A percentile compares a stretch with the other conserved stretches of the same genome.
Evolutionary conservation across 2,329 filamentous ascomycete genomes (phyloP).

Genomic region (Trichoderma sp.): DNA sequence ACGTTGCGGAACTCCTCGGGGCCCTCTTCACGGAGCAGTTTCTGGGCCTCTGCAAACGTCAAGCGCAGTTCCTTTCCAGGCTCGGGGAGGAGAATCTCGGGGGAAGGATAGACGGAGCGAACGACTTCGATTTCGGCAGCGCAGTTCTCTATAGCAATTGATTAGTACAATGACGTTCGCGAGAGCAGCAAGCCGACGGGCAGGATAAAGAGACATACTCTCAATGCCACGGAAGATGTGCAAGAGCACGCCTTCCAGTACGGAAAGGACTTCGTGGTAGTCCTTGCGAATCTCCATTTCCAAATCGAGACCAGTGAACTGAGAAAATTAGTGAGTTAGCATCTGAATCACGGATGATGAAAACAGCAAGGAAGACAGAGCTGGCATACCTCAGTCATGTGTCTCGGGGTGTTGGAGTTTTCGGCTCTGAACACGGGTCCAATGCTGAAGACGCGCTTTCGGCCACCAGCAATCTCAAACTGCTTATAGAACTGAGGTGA

Average conservation of each 20-base stretch:
- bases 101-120: slow-evolving; percentile 71
- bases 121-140: slow-evolving; percentile 70
- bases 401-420: slow-evolving; percentile 77
- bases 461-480: slow-evolving; percentile 74
- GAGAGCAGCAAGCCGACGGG: background rate
- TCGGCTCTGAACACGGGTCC: slow-evolving; percentile 84
- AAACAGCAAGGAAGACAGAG: background rate
- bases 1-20: slow-evolving; percentile 65
- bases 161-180: background rate
- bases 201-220: slow-evolving; percentile 27
- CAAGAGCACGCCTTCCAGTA: slow-evolving; percentile 72
- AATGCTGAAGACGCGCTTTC: slow-evolving; percentile 75
- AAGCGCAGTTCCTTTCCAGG: slow-evolving; percentile 72
- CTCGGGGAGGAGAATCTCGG: slow-evolving; percentile 72
- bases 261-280: slow-evolving; percentile 71
- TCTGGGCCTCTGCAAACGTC: slow-evolving; percentile 74
- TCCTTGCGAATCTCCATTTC: slow-evolving; percentile 83
- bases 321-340: background rate
- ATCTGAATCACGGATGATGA: background rate
- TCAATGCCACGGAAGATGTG: slow-evolving; percentile 67
- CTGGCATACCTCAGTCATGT: slow-evolving; percentile 68
- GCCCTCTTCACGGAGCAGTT: slow-evolving; percentile 72
- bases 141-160: slow-evolving; percentile 49
- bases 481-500: slow-evolving; percentile 87
- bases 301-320: slow-evolving; percentile 83